These are phyloP conservation scores for Jatropha podagrica DNA, from an alignment of 441 rosid species.

Conservation along the genomic window DNA sequence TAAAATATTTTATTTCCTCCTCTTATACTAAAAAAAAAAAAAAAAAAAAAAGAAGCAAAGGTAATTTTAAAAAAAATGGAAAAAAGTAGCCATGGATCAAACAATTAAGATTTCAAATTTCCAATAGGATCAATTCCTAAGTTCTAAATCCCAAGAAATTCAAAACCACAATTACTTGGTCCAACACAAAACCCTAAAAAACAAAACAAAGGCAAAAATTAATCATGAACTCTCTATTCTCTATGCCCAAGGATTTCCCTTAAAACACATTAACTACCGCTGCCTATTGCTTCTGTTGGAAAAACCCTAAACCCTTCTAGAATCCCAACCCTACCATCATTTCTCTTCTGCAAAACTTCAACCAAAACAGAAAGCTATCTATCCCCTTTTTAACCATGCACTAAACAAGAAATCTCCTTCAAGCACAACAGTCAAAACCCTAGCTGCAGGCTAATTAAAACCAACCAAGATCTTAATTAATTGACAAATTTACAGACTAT, in stretches of 20 bases:
- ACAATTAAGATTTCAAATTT: not conserved
- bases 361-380: not conserved
- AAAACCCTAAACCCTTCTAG: not conserved
- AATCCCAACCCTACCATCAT: slow-evolving; percentile 8
- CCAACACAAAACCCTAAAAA: not conserved
- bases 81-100: not conserved
- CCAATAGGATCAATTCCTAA: slow-evolving; percentile 10
- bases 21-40: not conserved
- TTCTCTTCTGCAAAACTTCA: not conserved
- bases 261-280: not conserved
- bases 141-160: slow-evolving; percentile 1
- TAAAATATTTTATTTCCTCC: not conserved
- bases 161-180: not conserved
- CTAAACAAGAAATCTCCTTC: not conserved
- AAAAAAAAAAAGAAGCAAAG: not conserved
- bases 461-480: too few relatives aligned
- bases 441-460: not conserved
- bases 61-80: not conserved
- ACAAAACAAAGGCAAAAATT: not conserved
- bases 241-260: not conserved
- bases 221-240: not conserved
- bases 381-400: not conserved
- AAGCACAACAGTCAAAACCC: slow-evolving; percentile 5
- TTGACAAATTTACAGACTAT: too few relatives aligned
- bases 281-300: not conserved